phyloP scores from a whole-genome alignment of 2,329 filamentous ascomycete genomes.

The Diaporthe sp. region DNA sequence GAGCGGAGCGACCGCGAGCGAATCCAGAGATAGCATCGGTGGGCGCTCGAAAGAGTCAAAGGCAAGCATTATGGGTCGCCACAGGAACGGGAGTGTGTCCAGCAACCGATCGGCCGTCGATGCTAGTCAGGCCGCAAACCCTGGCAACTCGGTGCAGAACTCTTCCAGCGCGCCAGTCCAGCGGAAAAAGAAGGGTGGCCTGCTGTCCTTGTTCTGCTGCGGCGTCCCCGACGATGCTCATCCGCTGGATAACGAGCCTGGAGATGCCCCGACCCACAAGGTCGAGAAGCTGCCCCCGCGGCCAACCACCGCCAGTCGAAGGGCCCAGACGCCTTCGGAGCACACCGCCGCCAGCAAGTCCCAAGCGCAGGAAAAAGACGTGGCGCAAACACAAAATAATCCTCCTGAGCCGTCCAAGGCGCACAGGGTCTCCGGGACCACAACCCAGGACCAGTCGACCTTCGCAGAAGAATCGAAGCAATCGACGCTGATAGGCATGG shows the following conservation, averaged over 20 bases:
- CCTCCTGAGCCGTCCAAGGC: conserved; percentile 50
- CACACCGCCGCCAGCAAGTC: conserved; percentile 54
- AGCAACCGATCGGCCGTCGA: conserved; percentile 70
- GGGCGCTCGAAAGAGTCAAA: conserved; percentile 74
- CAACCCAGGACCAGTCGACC: conserved; percentile 58
- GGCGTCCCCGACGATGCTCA: conserved; percentile 70
- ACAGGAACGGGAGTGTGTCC: conserved; percentile 74
- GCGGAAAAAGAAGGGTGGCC: conserved; percentile 65
- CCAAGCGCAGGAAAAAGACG: conserved; percentile 62
- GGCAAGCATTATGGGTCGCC: conserved; percentile 70
- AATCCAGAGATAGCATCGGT: conserved; percentile 70
- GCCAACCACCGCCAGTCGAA: conserved; percentile 64
- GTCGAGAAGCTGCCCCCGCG: conserved; percentile 66
- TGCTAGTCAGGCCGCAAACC: conserved; percentile 61
- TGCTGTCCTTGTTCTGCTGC: conserved; percentile 75
- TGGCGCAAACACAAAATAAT: conserved; percentile 48
- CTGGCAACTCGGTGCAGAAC: conserved; percentile 61
- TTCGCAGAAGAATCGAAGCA: conserved; percentile 60
- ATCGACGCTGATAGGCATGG: conserved; percentile 48
- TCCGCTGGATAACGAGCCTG: conserved; percentile 61
- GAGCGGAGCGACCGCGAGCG: conserved; percentile 68
- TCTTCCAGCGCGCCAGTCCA: conserved; percentile 60
- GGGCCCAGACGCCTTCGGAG: conserved; percentile 63
- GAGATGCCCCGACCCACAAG: conserved; percentile 65
- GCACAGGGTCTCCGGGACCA: conserved; percentile 58